Evolutionary conservation across 2,329 filamentous ascomycete species (phyloP).

Genomic region (Scedosporium minutisporum): DNA sequence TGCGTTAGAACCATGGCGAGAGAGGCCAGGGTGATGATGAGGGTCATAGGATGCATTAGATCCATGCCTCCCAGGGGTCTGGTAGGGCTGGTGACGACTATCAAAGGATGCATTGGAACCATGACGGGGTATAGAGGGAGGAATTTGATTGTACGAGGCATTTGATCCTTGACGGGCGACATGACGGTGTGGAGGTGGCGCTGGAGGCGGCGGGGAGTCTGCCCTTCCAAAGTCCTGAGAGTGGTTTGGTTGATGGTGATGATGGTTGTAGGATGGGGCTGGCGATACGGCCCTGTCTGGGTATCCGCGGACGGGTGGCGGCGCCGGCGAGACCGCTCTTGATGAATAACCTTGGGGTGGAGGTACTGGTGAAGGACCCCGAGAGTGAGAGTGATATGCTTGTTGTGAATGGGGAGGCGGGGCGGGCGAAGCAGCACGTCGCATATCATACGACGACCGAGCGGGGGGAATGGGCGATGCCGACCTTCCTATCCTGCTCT

Average conservation of each 20-base stretch:
- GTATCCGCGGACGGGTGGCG: slow-evolving; percentile 16
- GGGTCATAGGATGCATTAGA: slow-evolving; percentile 28
- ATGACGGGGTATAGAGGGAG: slow-evolving; percentile 8
- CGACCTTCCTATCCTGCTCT: slow-evolving; percentile 12
- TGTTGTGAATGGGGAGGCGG: not conserved
- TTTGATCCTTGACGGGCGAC: slow-evolving; percentile 25
- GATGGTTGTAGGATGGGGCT: slow-evolving; percentile 11
- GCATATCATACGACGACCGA: slow-evolving; percentile 9
- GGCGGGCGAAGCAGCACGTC: slow-evolving; percentile 9
- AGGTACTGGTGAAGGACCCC: slow-evolving; percentile 12
- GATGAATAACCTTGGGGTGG: slow-evolving; percentile 20
- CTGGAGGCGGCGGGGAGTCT: slow-evolving; percentile 65
- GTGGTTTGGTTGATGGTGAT: slow-evolving; percentile 6
- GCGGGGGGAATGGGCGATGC: slow-evolving; percentile 16
- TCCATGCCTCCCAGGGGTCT: slow-evolving; percentile 18
- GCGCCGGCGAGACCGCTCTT: slow-evolving; percentile 27
- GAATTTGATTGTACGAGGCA: slow-evolving; percentile 17
- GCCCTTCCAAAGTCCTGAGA: slow-evolving; percentile 21
- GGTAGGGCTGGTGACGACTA: slow-evolving; percentile 9
- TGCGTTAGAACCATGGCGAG: slow-evolving; percentile 30
- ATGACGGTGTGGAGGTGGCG: slow-evolving; percentile 76
- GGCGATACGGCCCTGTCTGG: slow-evolving; percentile 6
- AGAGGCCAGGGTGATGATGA: slow-evolving; percentile 17
- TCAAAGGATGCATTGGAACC: slow-evolving; percentile 10
- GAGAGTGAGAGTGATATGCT: slow-evolving; percentile 2